Evolutionary conservation across 192 early-diverging fungal species (phyloP), one percentile per base, ranked within the genome.

Genomic region (Backusella tarrabulga): DNA sequence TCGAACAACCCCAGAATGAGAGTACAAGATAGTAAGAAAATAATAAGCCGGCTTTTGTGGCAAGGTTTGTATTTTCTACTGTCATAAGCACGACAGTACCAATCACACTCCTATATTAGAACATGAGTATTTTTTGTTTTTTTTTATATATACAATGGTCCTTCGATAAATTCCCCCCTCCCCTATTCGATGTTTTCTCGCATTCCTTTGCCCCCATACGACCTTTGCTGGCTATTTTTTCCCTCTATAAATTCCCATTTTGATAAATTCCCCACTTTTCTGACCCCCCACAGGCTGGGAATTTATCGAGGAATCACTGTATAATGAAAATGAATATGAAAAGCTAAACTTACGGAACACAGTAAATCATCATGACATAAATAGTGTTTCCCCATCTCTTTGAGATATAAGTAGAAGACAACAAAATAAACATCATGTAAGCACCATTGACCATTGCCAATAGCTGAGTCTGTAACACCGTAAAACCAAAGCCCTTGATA

Each of bases 61-160:
- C 67, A 19, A 69, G 21, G 0, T 11, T 69, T 17, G 29, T 50
- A 42, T 76, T 76, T 44, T 76, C 32, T 9, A 76, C 75, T 9
- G 75, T 70, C 75, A 76, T 76, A 41, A 76, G 40, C 15, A 76
- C 75, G 23, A 76, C 29, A 21, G 75, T 76, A 42, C 75, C 67
- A 7, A 76, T 44, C 9, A 76, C 44, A 15, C 75, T 76, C 73
- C 73, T 75, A 32, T 41, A 41, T 40, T 29, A 14, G 1, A 36
- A 56, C 21, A 44, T n/a, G n/a, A 41, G 46, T 15, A 74, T 67
- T 34, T 4, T 60, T 9, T 54, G 17, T 54, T 54, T 54, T 54
- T 26, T 26, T 23, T 60, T 7, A 6, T 50, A 50, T 32, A 32
- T 32, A 32, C 0, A 32, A 2, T 32, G 32, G 0, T 32, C 2